Conservation (phyloP, 2,329 filamentous ascomycete species). For the Diaporthe aspalathi region DNA sequence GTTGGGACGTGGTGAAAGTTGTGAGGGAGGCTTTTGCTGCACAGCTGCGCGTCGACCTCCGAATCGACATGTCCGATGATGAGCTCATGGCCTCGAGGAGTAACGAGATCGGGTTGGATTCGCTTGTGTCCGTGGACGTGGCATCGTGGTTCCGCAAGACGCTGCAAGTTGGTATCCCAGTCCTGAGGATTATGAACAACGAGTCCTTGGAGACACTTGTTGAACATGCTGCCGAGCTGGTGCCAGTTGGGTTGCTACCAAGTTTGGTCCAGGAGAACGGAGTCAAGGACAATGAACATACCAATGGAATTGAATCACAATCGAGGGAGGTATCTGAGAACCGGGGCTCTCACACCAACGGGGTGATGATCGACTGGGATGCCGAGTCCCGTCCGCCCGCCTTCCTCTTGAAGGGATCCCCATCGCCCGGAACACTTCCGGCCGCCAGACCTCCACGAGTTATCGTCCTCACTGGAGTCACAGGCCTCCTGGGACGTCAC, state of each 20-base stretch:
- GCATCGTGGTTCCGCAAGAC: conserved; percentile 59
- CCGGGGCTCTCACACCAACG: neutral
- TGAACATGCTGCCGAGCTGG: neutral
- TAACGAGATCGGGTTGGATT: conserved; percentile 40
- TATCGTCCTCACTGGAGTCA: conserved; percentile 51
- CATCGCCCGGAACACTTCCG: neutral
- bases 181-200: conserved; percentile 54
- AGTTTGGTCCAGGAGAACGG: neutral
- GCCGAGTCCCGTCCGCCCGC: conserved; percentile 37
- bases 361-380: conserved; percentile 35
- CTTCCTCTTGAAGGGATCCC: neutral
- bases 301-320: neutral
- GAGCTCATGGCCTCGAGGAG: conserved; percentile 1
- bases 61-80: neutral
- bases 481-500: conserved; percentile 53
- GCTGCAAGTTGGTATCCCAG: conserved; percentile 53
- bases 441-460: neutral
- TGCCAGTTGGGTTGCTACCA: neutral
- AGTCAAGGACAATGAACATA: neutral
- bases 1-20: neutral
- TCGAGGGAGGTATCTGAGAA: neutral
- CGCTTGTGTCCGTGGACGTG: conserved; percentile 46
- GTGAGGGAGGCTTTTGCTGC: neutral
- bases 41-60: neutral
- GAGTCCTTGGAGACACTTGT: neutral